Conservation (phyloP, 441 rosid species). For the Arabidopsis hybrid region DNA sequence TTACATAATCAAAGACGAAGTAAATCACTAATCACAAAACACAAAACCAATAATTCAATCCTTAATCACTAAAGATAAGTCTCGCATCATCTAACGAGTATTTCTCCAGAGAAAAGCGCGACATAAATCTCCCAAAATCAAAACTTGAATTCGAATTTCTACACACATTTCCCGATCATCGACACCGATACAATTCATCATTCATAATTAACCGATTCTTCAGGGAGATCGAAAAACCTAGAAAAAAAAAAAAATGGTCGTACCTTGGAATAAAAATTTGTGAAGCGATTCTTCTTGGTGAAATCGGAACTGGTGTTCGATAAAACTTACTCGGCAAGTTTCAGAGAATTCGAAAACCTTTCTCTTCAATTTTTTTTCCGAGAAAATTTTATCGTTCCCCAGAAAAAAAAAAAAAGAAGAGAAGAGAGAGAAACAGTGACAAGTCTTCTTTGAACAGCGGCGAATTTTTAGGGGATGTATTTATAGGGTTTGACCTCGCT, state of each 20-base stretch:
- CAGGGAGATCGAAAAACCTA: neutral
- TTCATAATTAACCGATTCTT: constrained; percentile 12
- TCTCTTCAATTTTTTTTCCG: constrained; percentile 7
- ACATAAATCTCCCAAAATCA: neutral
- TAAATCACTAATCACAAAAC: neutral
- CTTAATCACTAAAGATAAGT: neutral
- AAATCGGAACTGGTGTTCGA: neutral
- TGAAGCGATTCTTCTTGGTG: neutral
- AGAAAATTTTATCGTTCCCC: constrained; percentile 27
- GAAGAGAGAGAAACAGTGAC: constrained; percentile 31
- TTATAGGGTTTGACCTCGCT: constrained; percentile 29
- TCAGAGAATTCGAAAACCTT: constrained; percentile 26
- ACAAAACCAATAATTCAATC: neutral
- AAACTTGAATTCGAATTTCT: neutral
- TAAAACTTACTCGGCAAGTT: constrained; percentile 25
- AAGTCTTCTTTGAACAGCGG: constrained; percentile 42
- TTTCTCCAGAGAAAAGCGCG: too few species aligned
- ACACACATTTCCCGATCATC: constrained; percentile 20
- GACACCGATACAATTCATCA: neutral
- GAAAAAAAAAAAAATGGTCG: neutral
- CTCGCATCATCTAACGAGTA: neutral
- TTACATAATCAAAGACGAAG: neutral
- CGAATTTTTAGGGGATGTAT: constrained; percentile 19
- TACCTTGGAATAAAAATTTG: constrained; percentile 43
- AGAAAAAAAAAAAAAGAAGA: constrained; percentile 18